Base-by-base conservation (phyloP, 768 basidiomycete species). In the Termitomyces bulborhizus region DNA sequence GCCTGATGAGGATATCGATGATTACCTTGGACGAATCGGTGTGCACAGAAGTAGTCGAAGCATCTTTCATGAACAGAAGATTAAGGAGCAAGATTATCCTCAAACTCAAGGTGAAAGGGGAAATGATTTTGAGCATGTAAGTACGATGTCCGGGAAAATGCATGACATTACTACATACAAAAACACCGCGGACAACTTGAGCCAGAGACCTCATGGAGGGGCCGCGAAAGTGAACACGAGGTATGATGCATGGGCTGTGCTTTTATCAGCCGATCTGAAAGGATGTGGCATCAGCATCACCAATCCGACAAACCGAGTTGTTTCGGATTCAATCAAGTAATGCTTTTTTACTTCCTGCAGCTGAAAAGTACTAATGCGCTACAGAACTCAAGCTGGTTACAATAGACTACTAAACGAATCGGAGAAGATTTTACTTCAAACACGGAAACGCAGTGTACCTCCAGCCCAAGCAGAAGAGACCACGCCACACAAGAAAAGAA, bases 1-100 rank as follows among this genome's bases (percentile, higher is more conserved):
- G 16, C 78, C 80, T 3, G 78, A 82, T 39, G 81, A 84, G 63
- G 76, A 78, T 39, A 58, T 78, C 45, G 71, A 78, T 15, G 74
- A 77, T 44, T 84, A 79, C 59, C 58, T 79, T 45, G 65, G 66
- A 43, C 67, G 74, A 29, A 61, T 71, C 39, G 57, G 59, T 50
- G 36, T 59, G 49, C 62, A 51, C 32, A 64, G 57, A 50, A 64
- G 62, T 34, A 43, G 32, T 34, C 26, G 31, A 37, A 55, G 13
- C 47, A 31, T 27, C n/a, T 24, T 27, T 37, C 32, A 44, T 43
- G 48, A 54, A 54, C 43, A 21, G 34, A 50, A 56, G 24, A 31
- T 42, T 21, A 51, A 37, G 31, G 36, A 32, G 27, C 24, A 31
- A 18, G 36, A 43, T 39, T n/a, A 21, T 26, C 31, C 48, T 32